Evolutionary conservation across 2,329 filamentous ascomycete species (phyloP).

Genomic region (Scorias spongiosa): DNA sequence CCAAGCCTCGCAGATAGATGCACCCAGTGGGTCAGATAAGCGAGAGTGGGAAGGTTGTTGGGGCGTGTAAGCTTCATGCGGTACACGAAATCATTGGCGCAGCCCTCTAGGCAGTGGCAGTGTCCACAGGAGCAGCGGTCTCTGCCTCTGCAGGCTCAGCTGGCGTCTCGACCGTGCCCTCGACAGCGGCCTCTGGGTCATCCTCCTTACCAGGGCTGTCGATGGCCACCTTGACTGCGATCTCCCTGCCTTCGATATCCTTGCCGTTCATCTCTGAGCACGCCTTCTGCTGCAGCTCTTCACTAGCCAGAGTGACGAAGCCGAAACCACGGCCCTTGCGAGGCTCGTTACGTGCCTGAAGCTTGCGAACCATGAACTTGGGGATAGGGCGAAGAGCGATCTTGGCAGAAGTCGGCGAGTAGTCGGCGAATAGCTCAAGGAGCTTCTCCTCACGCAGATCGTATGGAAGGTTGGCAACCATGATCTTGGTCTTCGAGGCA

Average conservation of each 20-base stretch:
- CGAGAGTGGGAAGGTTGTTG: too few species aligned
- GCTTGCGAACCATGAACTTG: slow-evolving; percentile 99
- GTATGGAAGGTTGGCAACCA: slow-evolving; percentile 98
- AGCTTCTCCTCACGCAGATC: slow-evolving; percentile 98
- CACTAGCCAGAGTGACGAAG: slow-evolving; percentile 88
- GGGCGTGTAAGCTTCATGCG: background rate
- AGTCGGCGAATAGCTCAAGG: slow-evolving; percentile 89
- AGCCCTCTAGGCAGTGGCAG: background rate
- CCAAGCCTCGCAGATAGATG: too few species aligned
- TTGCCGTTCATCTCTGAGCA: slow-evolving; percentile 98
- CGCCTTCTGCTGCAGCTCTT: slow-evolving; percentile 95
- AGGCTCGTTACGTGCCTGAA: slow-evolving; percentile 91
- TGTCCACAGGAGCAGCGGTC: background rate
- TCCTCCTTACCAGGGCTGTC: slow-evolving; percentile 99
- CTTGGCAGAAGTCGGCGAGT: slow-evolving; percentile 88
- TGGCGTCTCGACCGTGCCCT: slow-evolving; percentile 16
- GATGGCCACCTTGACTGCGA: slow-evolving; percentile 98
- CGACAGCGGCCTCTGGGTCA: slow-evolving; percentile 36
- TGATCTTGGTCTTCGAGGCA: slow-evolving; percentile 98
- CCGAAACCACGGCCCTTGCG: slow-evolving; percentile 99
- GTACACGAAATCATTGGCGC: background rate
- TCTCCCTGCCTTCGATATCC: slow-evolving; percentile 96
- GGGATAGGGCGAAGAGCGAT: slow-evolving; percentile 97
- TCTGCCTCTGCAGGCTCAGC: background rate
- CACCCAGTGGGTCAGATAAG: too few species aligned